These are phyloP conservation scores for Penicillium sp. DNA, from an alignment of 2,329 filamentous ascomycete genomes.

Conservation along the genomic window DNA sequence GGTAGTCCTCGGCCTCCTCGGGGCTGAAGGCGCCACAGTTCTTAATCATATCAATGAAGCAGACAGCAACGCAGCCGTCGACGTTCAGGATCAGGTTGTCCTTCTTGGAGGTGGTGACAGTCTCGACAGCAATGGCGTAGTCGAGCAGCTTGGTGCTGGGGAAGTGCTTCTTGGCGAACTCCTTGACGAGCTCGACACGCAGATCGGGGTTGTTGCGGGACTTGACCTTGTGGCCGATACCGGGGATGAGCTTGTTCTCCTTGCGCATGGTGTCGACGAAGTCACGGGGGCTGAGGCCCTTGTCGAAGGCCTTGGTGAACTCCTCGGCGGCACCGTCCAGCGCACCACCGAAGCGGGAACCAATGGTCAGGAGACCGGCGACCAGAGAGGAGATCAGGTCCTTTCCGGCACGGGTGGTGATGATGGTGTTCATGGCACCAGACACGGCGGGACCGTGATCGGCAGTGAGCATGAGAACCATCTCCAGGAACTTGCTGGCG, in stretches of 20 bases:
- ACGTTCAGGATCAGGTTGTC: constrained; percentile 99
- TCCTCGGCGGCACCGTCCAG: constrained; percentile 97
- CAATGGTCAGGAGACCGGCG: constrained; percentile 95
- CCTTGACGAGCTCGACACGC: constrained; percentile 98
- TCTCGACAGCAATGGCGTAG: constrained; percentile 97
- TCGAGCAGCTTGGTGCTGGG: constrained; percentile 97
- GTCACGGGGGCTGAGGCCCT: constrained; percentile 96
- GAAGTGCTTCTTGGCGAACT: constrained; percentile 98
- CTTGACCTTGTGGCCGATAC: constrained; percentile 99
- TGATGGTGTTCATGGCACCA: constrained; percentile 99
- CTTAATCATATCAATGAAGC: constrained; percentile 96
- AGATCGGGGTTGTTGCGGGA: constrained; percentile 99
- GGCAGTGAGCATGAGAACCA: constrained; percentile 99
- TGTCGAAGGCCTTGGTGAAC: constrained; percentile 98
- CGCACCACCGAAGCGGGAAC: constrained; percentile 97
- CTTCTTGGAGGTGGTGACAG: constrained; percentile 99
- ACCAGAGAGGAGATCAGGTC: constrained; percentile 95
- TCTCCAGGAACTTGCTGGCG: constrained; percentile 98
- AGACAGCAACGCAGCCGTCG: constrained; percentile 95
- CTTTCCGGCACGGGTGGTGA: constrained; percentile 98
- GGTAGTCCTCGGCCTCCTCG: constrained; percentile 98
- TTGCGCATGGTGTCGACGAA: constrained; percentile 99
- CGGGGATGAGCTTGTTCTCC: constrained; percentile 99
- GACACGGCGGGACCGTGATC: constrained; percentile 99
- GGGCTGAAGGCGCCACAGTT: constrained; percentile 96